Evolutionary conservation across 1,139 yeast genomes (phyloP).

Genomic region (Yamadazyma taylorii): DNA sequence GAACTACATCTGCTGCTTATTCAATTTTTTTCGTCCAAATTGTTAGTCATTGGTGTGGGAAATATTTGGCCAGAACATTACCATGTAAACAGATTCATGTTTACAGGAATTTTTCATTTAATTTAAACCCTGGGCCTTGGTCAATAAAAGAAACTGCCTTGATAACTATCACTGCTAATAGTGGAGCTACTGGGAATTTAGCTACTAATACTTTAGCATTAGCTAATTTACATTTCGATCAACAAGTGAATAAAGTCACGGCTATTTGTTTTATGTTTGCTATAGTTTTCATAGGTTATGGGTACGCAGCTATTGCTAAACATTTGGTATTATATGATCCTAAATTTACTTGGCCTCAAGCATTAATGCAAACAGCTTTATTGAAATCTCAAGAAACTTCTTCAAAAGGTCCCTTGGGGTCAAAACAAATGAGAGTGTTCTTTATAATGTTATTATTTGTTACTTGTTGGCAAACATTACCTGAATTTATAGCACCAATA

Average conservation of each 20-base stretch:
- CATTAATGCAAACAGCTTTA: slow-evolving; percentile 47
- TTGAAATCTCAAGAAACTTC: slow-evolving; percentile 31
- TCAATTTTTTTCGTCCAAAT: slow-evolving; percentile 48
- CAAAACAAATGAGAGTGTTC: slow-evolving; percentile 35
- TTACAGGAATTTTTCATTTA: slow-evolving; percentile 21
- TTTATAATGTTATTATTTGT: slow-evolving; percentile 27
- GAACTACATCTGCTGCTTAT: slow-evolving; percentile 49
- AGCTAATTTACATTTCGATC: slow-evolving; percentile 40
- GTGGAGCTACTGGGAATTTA: slow-evolving; percentile 48
- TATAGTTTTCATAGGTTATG: slow-evolving; percentile 48
- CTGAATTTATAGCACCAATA: slow-evolving; percentile 44
- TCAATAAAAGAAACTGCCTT: slow-evolving; percentile 45
- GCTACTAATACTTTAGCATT: slow-evolving; percentile 43
- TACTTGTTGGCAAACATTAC: slow-evolving; percentile 43
- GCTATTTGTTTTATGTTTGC: slow-evolving; percentile 46
- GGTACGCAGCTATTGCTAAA: slow-evolving; percentile 47
- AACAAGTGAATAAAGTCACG: slow-evolving; percentile 27
- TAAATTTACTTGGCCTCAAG: slow-evolving; percentile 46
- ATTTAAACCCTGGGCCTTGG: slow-evolving; percentile 49
- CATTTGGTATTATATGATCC: slow-evolving; percentile 43
- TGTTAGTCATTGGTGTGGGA: slow-evolving; percentile 43
- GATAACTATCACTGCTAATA: slow-evolving; percentile 45
- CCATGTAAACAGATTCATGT: slow-evolving; percentile 26
- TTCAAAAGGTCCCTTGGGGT: slow-evolving; percentile 15
- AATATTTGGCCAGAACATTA: slow-evolving; percentile 27